Percentiles rank a stretch among this genome's conserved stretches.
Conservation (phyloP, 495 filamentous ascomycete genomes). For the Hypomontagnella submonticulosa region DNA sequence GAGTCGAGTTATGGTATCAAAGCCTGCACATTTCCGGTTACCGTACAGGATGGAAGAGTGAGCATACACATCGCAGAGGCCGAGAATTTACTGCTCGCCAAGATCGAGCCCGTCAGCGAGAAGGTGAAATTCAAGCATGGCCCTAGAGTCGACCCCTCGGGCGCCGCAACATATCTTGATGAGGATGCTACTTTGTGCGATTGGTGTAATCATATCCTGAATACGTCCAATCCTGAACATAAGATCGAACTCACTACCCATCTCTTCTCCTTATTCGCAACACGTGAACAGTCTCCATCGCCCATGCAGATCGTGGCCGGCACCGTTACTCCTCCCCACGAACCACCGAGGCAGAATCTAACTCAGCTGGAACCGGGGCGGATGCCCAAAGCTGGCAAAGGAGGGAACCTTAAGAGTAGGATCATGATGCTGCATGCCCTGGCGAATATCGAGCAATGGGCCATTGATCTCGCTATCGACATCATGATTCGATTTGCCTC, state of each 20-base stretch:
- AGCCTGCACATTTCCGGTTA: slow-evolving; percentile 62
- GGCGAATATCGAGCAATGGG: slow-evolving; percentile 66
- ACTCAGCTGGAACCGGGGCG: slow-evolving; percentile 54
- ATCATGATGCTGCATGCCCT: slow-evolving; percentile 64
- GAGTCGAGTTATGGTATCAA: slow-evolving; percentile 66
- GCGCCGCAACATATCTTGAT: slow-evolving; percentile 50
- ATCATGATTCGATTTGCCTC: slow-evolving; percentile 64
- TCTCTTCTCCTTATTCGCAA: slow-evolving; percentile 58
- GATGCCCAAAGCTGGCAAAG: slow-evolving; percentile 58
- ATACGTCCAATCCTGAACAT: slow-evolving; percentile 62
- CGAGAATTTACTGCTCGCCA: slow-evolving; percentile 47
- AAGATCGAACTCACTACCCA: slow-evolving; percentile 65
- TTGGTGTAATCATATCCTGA: slow-evolving; percentile 64
- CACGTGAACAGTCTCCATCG: slow-evolving; percentile 52
- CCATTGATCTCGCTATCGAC: slow-evolving; percentile 66
- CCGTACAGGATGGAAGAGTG: slow-evolving; percentile 53
- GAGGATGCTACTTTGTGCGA: slow-evolving; percentile 62
- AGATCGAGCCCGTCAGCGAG: slow-evolving; percentile 61
- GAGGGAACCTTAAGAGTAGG: slow-evolving; percentile 61
- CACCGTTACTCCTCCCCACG: slow-evolving; percentile 52
- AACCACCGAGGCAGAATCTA: slow-evolving; percentile 60
- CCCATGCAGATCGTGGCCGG: slow-evolving; percentile 61
- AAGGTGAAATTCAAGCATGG: slow-evolving; percentile 61
- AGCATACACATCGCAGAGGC: slow-evolving; percentile 49
- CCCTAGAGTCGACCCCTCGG: slow-evolving; percentile 37